These are phyloP conservation scores for Ophiobolus disseminans DNA, from an alignment of 2,329 filamentous ascomycete species.

Conservation along the genomic window DNA sequence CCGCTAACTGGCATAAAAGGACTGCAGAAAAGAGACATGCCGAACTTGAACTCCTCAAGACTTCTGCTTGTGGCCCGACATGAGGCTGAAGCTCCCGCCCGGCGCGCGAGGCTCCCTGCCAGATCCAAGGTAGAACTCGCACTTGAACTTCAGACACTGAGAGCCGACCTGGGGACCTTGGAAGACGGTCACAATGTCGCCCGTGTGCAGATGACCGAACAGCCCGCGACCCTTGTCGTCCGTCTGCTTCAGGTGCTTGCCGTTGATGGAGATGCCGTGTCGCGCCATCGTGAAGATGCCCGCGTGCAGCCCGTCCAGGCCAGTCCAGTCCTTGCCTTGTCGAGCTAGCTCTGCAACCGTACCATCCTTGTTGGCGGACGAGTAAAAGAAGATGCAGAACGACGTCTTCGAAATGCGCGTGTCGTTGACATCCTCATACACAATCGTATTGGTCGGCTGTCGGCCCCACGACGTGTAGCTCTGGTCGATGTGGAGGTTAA, in stretches of 20 bases:
- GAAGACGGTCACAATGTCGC: constrained; percentile 79
- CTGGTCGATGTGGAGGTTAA: constrained; percentile 67
- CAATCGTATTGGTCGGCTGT: constrained; percentile 69
- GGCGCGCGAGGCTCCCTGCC: constrained; percentile 38
- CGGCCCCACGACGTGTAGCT: constrained; percentile 81
- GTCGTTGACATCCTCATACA: constrained; percentile 69
- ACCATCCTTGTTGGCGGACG: constrained; percentile 73
- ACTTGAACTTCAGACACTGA: constrained; percentile 51
- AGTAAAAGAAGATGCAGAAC: constrained; percentile 69
- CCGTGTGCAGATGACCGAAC: constrained; percentile 74
- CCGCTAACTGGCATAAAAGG: constrained; percentile 11
- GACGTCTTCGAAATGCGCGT: constrained; percentile 80
- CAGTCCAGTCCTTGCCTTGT: constrained; percentile 61
- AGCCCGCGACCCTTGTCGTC: constrained; percentile 59
- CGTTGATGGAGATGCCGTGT: constrained; percentile 78
- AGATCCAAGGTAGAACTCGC: constrained; percentile 53
- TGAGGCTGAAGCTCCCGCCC: constrained; percentile 34
- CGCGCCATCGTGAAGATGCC: constrained; percentile 83
- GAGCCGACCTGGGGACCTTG: constrained; percentile 51
- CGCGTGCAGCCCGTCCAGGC: constrained; percentile 63
- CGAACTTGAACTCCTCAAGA: not conserved
- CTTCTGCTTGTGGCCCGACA: constrained; percentile 21
- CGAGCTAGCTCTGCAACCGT: constrained; percentile 53
- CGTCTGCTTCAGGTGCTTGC: constrained; percentile 66
- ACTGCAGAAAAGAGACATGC: not conserved